phyloP scores from a whole-genome alignment of 495 filamentous ascomycete genomes.

The Hypoxylon crocopeplum region DNA sequence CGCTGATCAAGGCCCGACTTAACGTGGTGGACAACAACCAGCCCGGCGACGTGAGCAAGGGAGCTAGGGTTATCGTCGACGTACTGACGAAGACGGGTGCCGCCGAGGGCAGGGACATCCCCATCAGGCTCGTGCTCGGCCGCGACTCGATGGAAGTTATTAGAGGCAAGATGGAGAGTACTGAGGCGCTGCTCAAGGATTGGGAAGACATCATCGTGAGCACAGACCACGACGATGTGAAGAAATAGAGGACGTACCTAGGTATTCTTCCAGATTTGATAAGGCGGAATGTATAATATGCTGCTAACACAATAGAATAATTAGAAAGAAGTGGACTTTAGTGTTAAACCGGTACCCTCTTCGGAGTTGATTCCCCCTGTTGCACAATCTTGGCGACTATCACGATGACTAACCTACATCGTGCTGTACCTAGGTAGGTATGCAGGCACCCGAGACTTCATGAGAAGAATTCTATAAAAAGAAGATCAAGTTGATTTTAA shows the following conservation, averaged over 20 bases:
- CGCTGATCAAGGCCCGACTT: constrained; percentile 28
- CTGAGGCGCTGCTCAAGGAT: constrained; percentile 42
- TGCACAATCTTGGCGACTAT: too few relatives aligned
- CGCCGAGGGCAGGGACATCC: constrained; percentile 42
- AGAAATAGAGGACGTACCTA: constrained; percentile 1
- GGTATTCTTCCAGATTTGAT: not conserved
- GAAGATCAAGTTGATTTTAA: too few relatives aligned
- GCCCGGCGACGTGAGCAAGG: constrained; percentile 54
- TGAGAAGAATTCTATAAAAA: too few relatives aligned
- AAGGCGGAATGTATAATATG: not conserved
- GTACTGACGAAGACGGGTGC: constrained; percentile 50
- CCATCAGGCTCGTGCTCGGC: constrained; percentile 44
- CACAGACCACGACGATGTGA: constrained; percentile 28
- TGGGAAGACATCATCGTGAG: constrained; percentile 45
- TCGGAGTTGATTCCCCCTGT: too few relatives aligned
- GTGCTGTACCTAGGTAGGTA: too few relatives aligned
- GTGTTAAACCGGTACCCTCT: too few relatives aligned
- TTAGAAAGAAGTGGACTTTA: too few relatives aligned
- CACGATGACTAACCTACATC: too few relatives aligned
- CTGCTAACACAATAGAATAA: too few relatives aligned
- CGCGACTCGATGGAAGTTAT: constrained; percentile 41
- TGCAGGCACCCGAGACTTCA: too few relatives aligned
- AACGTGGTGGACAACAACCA: constrained; percentile 43
- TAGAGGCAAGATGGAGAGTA: constrained; percentile 40
- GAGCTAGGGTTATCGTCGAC: constrained; percentile 53